Conservation (phyloP, 2,329 filamentous ascomycete genomes). For the Zymoseptoria crescenta region DNA sequence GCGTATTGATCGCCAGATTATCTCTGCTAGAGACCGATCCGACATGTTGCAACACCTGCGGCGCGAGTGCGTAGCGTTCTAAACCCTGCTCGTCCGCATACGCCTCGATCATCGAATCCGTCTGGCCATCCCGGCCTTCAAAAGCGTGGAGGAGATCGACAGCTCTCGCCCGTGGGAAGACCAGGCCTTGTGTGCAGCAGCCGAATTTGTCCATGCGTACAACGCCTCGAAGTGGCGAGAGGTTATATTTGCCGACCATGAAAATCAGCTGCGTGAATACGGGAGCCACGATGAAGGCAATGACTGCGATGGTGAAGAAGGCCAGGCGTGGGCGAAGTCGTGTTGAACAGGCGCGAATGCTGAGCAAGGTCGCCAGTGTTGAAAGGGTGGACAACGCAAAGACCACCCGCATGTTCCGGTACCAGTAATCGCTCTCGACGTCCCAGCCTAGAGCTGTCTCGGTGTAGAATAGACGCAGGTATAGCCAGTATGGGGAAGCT, state of each 20-base stretch:
- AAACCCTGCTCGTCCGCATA: constrained; percentile 34
- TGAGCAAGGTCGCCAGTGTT: not conserved
- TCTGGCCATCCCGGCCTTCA: constrained; percentile 27
- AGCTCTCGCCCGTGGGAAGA: constrained; percentile 33
- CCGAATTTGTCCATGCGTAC: constrained; percentile 36
- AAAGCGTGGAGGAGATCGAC: constrained; percentile 27
- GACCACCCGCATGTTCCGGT: constrained; percentile 30
- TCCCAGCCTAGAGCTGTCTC: constrained; percentile 41
- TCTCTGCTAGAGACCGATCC: constrained; percentile 18
- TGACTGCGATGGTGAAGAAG: constrained; percentile 17
- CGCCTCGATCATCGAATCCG: constrained; percentile 37
- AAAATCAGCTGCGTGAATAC: constrained; percentile 33
- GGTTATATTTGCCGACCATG: constrained; percentile 33
- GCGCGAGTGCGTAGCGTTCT: constrained; percentile 36
- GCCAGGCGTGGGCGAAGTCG: constrained; percentile 6
- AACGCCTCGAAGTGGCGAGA: constrained; percentile 32
- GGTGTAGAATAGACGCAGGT: constrained; percentile 42
- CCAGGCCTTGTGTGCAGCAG: constrained; percentile 39
- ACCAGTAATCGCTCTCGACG: constrained; percentile 13
- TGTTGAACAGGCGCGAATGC: not conserved
- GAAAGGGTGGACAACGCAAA: constrained; percentile 13
- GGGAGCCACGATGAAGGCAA: constrained; percentile 21
- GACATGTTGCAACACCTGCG: constrained; percentile 39
- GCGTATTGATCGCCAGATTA: constrained; percentile 8
- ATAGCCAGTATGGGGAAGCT: constrained; percentile 20